Conservation (phyloP, 2,329 filamentous ascomycete species). For the Sporothrix pallida region DNA sequence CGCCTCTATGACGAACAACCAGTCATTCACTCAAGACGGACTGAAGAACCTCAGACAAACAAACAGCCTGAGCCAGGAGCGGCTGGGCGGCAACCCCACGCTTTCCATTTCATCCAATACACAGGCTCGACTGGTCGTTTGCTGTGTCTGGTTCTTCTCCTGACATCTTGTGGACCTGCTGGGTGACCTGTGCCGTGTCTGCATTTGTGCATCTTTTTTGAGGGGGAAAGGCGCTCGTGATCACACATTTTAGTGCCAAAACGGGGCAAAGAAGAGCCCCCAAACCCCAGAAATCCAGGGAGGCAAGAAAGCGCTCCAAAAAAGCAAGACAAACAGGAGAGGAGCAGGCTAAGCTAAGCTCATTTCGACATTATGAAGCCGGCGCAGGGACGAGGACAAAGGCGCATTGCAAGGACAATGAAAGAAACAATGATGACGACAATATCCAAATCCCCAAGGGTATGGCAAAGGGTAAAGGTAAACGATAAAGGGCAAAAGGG, state of each 20-base stretch:
- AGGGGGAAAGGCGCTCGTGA: conserved; percentile 21
- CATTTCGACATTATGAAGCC: conserved; percentile 9
- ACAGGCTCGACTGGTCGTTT: not conserved
- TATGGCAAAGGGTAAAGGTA: not conserved
- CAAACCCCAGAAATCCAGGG: not conserved
- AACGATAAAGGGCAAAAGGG: not conserved
- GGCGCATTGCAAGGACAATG: conserved; percentile 14
- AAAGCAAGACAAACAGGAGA: not conserved
- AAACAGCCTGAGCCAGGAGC: not conserved
- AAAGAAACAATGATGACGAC: conserved; percentile 14
- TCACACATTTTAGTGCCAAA: conserved; percentile 15
- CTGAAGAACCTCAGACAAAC: too few species aligned
- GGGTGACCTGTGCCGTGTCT: not conserved
- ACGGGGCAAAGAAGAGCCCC: not conserved
- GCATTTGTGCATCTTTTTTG: conserved; percentile 1
- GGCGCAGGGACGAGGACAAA: not conserved
- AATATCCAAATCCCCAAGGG: not conserved
- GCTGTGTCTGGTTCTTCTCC: not conserved
- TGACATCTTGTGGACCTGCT: not conserved
- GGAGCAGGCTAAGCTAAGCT: conserved; percentile 2
- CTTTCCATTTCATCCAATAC: not conserved
- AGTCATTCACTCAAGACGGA: not conserved
- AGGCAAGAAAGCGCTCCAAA: not conserved
- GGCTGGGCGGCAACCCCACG: not conserved
- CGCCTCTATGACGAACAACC: not conserved